These are phyloP conservation scores for Eleusine coracana DNA, from an alignment of 176 grass and related monocot species.

Conservation along the genomic window DNA sequence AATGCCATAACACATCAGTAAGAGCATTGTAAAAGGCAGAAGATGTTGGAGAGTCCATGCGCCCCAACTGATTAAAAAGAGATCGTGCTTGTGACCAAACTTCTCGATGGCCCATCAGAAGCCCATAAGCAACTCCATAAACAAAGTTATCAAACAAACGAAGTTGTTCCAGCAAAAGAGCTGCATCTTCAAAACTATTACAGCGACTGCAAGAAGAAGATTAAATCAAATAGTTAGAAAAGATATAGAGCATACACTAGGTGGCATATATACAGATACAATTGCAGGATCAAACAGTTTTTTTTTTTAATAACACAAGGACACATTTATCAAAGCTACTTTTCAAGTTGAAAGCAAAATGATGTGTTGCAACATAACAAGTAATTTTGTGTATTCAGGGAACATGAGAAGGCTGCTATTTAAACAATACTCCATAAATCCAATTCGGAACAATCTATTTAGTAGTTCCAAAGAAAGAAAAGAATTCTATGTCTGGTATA, in stretches of 20 bases:
- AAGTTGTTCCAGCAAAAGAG: conserved; percentile 93
- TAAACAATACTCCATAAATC: neutral
- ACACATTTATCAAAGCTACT: conserved; percentile 3
- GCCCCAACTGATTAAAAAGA: conserved; percentile 80
- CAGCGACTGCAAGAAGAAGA: conserved; percentile 75
- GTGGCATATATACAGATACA: neutral
- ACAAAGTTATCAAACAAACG: conserved; percentile 93
- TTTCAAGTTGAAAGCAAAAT: conserved; percentile 3
- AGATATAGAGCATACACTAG: neutral
- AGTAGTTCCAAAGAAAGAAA: neutral
- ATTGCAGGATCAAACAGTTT: neutral
- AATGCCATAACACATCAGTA: conserved; percentile 99
- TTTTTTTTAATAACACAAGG: neutral
- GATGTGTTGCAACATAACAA: neutral
- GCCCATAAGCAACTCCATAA: conserved; percentile 88
- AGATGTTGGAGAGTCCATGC: conserved; percentile 88
- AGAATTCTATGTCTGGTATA: neutral
- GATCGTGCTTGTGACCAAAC: conserved; percentile 70
- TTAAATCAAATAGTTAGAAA: conserved; percentile 33
- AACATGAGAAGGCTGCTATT: conserved; percentile 16
- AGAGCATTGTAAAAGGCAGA: conserved; percentile 99
- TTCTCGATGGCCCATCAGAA: conserved; percentile 84
- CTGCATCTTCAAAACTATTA: conserved; percentile 94
- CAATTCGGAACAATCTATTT: neutral
- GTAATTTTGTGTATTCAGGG: neutral